phyloP scores from a whole-genome alignment of 192 early-diverging fungal species.

The Coemansia sp. region DNA sequence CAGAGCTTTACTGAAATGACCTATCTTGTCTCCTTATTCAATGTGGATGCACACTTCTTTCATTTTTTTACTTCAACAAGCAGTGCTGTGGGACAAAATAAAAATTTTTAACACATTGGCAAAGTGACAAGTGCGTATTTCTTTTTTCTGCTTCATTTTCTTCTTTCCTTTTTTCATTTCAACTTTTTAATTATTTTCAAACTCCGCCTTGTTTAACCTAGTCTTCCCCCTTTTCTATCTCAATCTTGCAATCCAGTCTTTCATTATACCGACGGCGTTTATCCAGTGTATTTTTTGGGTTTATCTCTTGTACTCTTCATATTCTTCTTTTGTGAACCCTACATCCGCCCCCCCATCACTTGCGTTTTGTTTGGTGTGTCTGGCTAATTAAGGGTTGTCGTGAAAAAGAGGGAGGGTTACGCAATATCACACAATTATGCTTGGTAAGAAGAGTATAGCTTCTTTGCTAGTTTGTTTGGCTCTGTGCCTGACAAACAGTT shows the following conservation, averaged over 20 bases:
- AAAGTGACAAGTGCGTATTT: background rate
- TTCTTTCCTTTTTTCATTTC: background rate
- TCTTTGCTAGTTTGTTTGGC: background rate
- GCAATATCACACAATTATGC: background rate
- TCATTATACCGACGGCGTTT: background rate
- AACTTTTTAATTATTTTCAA: slow-evolving; percentile 12
- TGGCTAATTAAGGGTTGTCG: background rate
- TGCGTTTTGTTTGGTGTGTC: background rate
- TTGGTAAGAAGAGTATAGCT: background rate
- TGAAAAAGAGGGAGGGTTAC: background rate
- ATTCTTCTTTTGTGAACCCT: background rate
- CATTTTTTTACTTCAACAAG: background rate
- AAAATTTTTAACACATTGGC: background rate
- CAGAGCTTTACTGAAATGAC: background rate
- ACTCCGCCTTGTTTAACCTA: slow-evolving; percentile 11
- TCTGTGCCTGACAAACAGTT: too few species aligned
- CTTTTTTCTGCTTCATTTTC: background rate
- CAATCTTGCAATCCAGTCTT: background rate
- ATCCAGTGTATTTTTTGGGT: background rate
- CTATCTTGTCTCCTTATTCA: background rate
- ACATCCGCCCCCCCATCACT: background rate
- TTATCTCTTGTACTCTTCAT: background rate
- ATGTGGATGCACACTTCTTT: background rate
- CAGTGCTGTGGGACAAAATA: slow-evolving; percentile 6
- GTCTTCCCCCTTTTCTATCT: background rate